Conservation (phyloP, 805 yeast genomes). For the Starmera dryadoides region DNA sequence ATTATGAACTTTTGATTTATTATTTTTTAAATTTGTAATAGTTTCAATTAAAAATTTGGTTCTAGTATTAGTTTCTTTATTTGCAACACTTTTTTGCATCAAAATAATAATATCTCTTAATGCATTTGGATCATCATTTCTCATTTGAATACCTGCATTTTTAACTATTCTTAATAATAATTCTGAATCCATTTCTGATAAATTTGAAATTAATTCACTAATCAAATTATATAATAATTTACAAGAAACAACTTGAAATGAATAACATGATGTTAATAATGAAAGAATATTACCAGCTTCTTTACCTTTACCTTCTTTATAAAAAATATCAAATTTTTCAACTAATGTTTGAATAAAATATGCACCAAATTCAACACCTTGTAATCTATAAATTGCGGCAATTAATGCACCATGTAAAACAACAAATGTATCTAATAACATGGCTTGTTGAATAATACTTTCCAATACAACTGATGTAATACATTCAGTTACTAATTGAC, state of each 20-base stretch:
- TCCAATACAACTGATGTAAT: slow-evolving; percentile 58
- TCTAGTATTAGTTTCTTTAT: slow-evolving; percentile 45
- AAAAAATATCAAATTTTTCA: slow-evolving; percentile 51
- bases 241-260: slow-evolving; percentile 70
- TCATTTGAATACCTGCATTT: slow-evolving; percentile 74
- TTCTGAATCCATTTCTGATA: slow-evolving; percentile 72
- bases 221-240: slow-evolving; percentile 74
- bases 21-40: slow-evolving; percentile 78
- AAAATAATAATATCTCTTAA: slow-evolving; percentile 68
- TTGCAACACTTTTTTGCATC: slow-evolving; percentile 34
- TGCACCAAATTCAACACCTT: slow-evolving; percentile 91
- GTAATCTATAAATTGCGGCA: slow-evolving; percentile 65
- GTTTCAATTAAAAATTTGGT: slow-evolving; percentile 81
- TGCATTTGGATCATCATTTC: slow-evolving; percentile 85
- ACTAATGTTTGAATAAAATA: slow-evolving; percentile 70
- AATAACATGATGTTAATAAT: slow-evolving; percentile 67
- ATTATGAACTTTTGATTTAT: slow-evolving; percentile 53
- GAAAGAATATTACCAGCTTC: slow-evolving; percentile 64
- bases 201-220: slow-evolving; percentile 38
- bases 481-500: slow-evolving; percentile 72
- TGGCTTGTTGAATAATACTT: slow-evolving; percentile 55
- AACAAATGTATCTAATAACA: slow-evolving; percentile 71
- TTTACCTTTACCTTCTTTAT: slow-evolving; percentile 33
- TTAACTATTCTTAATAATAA: slow-evolving; percentile 63
- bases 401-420: slow-evolving; percentile 72